Evolutionary conservation across 2,329 filamentous ascomycete genomes (phyloP).

Genomic region (Colletotrichum echinochloae): DNA sequence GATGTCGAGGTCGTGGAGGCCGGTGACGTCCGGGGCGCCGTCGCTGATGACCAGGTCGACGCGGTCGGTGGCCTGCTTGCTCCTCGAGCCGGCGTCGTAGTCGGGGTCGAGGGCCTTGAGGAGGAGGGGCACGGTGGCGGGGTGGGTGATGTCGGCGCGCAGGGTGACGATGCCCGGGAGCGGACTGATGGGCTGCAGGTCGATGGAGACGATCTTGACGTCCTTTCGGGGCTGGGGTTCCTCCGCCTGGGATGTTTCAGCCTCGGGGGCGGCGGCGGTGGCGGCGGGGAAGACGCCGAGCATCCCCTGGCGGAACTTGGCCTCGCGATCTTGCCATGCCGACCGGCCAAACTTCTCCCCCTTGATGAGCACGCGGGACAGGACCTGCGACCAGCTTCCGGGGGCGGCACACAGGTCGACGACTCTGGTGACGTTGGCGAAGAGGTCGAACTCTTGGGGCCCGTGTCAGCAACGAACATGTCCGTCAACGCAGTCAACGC

Average conservation of each 20-base stretch:
- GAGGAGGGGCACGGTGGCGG: constrained; percentile 90
- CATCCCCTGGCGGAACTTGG: constrained; percentile 71
- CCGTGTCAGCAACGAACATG: neutral
- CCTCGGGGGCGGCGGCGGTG: neutral
- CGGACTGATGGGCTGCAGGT: constrained; percentile 95
- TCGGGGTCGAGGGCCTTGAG: constrained; percentile 85
- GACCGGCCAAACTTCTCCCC: constrained; percentile 89
- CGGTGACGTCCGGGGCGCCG: constrained; percentile 95
- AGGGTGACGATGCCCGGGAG: constrained; percentile 92
- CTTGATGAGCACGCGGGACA: constrained; percentile 93
- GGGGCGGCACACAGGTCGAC: constrained; percentile 97
- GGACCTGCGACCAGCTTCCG: constrained; percentile 96
- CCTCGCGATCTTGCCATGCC: constrained; percentile 88
- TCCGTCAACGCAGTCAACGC: neutral
- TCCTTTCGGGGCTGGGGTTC: constrained; percentile 66
- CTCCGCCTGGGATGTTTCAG: constrained; percentile 30
- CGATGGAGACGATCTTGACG: constrained; percentile 95
- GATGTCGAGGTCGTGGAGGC: constrained; percentile 96
- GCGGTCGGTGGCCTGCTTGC: constrained; percentile 72
- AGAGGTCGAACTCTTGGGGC: constrained; percentile 90
- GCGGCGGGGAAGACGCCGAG: constrained; percentile 60
- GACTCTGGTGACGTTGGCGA: constrained; percentile 88
- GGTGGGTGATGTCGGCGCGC: constrained; percentile 96
- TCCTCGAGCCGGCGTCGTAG: constrained; percentile 62
- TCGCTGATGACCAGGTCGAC: constrained; percentile 97